Percentiles rank a stretch among this genome's conserved stretches.
phyloP scores from a whole-genome alignment of 345 rosid genomes.

The Rubroshorea leprosula region DNA sequence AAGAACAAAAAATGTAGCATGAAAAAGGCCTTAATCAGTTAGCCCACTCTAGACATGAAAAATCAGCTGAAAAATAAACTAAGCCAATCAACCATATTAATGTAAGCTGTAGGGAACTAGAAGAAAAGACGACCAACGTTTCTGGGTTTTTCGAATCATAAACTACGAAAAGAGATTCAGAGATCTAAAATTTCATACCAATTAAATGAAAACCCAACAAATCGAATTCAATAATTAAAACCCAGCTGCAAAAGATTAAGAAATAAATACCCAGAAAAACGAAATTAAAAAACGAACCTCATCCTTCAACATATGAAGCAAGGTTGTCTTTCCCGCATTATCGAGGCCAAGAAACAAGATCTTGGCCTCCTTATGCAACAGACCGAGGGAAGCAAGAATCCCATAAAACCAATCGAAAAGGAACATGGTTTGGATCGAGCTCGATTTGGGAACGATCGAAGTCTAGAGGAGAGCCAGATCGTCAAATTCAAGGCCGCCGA shows the following conservation, averaged over 20 bases:
- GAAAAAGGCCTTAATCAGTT: slow-evolving; percentile 2
- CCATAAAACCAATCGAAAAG: slow-evolving; percentile 84
- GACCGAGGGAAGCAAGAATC: slow-evolving; percentile 72
- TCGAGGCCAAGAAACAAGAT: slow-evolving; percentile 87
- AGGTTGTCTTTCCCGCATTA: slow-evolving; percentile 87
- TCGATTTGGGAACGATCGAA: slow-evolving; percentile 16
- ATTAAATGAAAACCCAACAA: not conserved
- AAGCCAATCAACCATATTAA: too few species aligned
- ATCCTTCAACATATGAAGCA: slow-evolving; percentile 89
- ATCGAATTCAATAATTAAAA: not conserved
- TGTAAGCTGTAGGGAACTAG: too few species aligned
- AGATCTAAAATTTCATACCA: not conserved
- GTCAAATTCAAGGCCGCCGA: slow-evolving; percentile 15
- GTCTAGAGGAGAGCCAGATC: slow-evolving; percentile 11
- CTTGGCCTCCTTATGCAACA: slow-evolving; percentile 92
- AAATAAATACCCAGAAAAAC: not conserved
- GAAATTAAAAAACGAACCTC: slow-evolving; percentile 41
- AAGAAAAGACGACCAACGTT: too few species aligned
- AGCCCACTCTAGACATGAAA: not conserved
- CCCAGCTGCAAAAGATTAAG: not conserved
- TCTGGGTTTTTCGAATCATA: not conserved
- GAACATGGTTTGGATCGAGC: slow-evolving; percentile 43
- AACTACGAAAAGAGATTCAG: not conserved
- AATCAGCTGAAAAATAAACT: not conserved
- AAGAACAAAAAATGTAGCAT: too few species aligned